Base-by-base conservation (phyloP, 2,329 filamentous ascomycete genomes). In the Botryotinia narcissicola region DNA sequence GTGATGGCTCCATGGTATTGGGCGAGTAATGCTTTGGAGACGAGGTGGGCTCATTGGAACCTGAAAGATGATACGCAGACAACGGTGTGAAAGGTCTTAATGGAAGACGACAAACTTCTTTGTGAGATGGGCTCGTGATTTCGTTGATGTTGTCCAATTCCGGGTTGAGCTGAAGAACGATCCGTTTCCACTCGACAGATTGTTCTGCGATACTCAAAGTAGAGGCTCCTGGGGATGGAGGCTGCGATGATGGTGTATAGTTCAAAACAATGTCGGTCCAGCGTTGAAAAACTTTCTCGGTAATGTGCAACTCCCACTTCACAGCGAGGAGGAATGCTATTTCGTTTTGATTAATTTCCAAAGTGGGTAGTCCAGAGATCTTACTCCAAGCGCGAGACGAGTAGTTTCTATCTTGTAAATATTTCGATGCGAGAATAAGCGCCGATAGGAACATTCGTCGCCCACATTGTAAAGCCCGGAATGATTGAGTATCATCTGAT, bases 341-440 rank as follows among this genome's bases (percentile, higher is more conserved):
- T 84, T 99, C 96, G 82, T 98, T 98, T 80, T 94, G 92, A 83
- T 98, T 98, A 83, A 99, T 98, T 84, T 99, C 96, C 73, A 89
- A 86, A 5, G 94, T 95, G 81, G 93, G 94, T 73, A 99, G 86
- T n/a, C 96, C 96, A 29, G 96, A 98, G 78, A 99, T 99, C 86
- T 97, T 98, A 83, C 95, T 98, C 96, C 96, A 99, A 60, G 96
- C 96, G 73, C 95, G 91, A 67, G 96, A 94, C 22, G 96, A 98
- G 84, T 97, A 99, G 84, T 98, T 99, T 78, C 95, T 92, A 82
- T 99, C 96, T 83, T 99, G 96, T 64, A 99, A 86, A 82, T 98
- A 99, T 85, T 99, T 99, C 51, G 96, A 98, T 2, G 96, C 96
- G 73, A 99, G 87, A 77, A 99, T 98, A 75, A 99, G 87, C 66